A percentile compares a stretch with the other conserved stretches of the same genome.
Evolutionary conservation across 2,329 filamentous ascomycete genomes (phyloP).

Genomic region (Didymella segeticola): DNA sequence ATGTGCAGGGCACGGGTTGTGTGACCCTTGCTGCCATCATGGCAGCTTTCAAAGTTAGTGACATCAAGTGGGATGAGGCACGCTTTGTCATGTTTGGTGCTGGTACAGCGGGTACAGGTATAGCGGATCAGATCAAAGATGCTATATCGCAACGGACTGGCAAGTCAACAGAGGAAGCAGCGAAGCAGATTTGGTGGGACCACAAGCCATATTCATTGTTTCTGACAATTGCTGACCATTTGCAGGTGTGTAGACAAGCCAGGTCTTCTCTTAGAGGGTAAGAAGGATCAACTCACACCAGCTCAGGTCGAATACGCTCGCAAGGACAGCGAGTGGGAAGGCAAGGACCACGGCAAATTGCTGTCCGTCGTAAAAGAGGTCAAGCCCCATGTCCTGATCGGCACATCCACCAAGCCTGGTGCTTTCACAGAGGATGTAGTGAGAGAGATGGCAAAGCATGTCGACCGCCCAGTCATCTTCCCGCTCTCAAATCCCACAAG

Average conservation of each 20-base stretch:
- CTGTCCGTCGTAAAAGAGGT: conserved; percentile 72
- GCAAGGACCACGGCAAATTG: conserved; percentile 64
- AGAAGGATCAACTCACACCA: conserved; percentile 66
- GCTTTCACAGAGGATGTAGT: conserved; percentile 79
- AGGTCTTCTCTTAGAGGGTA: conserved; percentile 72
- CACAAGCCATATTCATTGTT: neutral
- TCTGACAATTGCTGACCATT: neutral
- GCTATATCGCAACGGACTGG: conserved; percentile 74
- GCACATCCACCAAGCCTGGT: conserved; percentile 79
- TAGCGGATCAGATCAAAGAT: conserved; percentile 83
- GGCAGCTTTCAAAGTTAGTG: conserved; percentile 73
- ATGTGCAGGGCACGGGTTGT: conserved; percentile 87
- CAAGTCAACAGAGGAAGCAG: conserved; percentile 75
- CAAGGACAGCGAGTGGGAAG: conserved; percentile 68
- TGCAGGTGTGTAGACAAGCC: conserved; percentile 75
- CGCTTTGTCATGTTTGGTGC: conserved; percentile 79
- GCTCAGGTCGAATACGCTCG: conserved; percentile 74
- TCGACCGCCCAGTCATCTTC: conserved; percentile 82
- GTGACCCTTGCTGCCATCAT: conserved; percentile 85
- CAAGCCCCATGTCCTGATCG: conserved; percentile 81
- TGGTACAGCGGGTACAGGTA: conserved; percentile 82
- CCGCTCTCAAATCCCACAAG: conserved; percentile 86
- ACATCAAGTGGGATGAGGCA: conserved; percentile 70
- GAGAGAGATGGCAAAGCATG: conserved; percentile 75
- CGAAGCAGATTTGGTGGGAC: conserved; percentile 73